These are phyloP conservation scores for Berkeleyomyces basicola DNA, from an alignment of 2,329 filamentous ascomycete species.

Conservation along the genomic window DNA sequence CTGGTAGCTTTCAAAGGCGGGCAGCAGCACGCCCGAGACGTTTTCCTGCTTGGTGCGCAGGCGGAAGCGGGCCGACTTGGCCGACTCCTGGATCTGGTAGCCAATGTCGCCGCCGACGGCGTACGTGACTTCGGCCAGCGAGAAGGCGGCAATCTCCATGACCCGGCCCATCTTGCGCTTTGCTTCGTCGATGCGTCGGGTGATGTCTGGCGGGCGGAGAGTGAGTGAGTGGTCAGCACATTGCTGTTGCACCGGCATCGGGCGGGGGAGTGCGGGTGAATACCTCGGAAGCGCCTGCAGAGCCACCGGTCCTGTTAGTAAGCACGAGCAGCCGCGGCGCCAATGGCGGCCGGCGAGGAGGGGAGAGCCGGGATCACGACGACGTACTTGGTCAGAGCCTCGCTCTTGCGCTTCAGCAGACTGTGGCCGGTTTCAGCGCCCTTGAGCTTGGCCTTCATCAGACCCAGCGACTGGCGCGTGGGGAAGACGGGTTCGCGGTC, in stretches of 20 bases:
- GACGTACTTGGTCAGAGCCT: constrained; percentile 84
- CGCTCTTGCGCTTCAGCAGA: constrained; percentile 91
- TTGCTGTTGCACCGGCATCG: neutral
- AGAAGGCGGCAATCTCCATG: constrained; percentile 98
- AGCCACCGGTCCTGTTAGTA: neutral
- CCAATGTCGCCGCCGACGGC: constrained; percentile 89
- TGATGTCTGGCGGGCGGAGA: constrained; percentile 52
- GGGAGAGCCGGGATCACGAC: no score
- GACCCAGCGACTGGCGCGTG: constrained; percentile 85
- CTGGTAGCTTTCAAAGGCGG: constrained; percentile 80
- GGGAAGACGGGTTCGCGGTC: constrained; percentile 94
- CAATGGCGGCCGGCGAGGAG: neutral
- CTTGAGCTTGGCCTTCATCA: constrained; percentile 98
- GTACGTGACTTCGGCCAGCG: constrained; percentile 91
- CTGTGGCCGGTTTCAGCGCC: constrained; percentile 83
- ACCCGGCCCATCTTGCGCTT: constrained; percentile 99
- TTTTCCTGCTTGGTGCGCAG: constrained; percentile 95
- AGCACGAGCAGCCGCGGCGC: neutral
- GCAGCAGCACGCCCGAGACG: constrained; percentile 88
- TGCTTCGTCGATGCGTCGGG: constrained; percentile 89
- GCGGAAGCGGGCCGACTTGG: constrained; percentile 80
- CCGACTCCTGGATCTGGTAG: constrained; percentile 95
- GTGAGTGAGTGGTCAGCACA: constrained; percentile 1
- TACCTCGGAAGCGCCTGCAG: constrained; percentile 74
- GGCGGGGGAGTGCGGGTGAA: neutral